phyloP scores from a whole-genome alignment of 1,139 yeast genomes.

The Kodamaea sp. region DNA sequence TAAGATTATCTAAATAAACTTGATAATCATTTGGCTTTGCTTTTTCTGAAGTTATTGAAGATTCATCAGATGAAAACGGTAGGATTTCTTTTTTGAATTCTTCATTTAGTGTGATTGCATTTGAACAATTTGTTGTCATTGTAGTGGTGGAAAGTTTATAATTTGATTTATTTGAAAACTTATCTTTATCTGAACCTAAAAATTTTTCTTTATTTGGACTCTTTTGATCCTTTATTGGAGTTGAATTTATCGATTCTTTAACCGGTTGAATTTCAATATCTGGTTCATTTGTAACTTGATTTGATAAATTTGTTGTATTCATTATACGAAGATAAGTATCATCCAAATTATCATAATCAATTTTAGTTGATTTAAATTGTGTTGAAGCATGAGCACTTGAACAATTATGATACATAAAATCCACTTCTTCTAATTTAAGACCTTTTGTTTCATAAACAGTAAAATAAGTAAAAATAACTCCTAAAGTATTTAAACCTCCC shows the following conservation, averaged over 20 bases:
- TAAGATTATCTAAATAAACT: constrained; percentile 17
- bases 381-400: constrained; percentile 41
- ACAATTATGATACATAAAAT: constrained; percentile 41
- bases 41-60: too few species aligned
- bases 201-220: too few species aligned
- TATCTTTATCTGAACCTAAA: too few species aligned
- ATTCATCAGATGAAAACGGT: too few species aligned
- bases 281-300: not conserved
- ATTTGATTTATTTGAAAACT: too few species aligned
- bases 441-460: constrained; percentile 47
- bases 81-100: too few species aligned
- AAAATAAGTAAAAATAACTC: constrained; percentile 40
- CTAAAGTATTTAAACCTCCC: constrained; percentile 60
- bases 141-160: too few species aligned
- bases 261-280: too few species aligned
- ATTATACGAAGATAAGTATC: constrained; percentile 7
- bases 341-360: constrained; percentile 23
- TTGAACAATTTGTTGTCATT: too few species aligned
- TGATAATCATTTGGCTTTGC: constrained; percentile 17
- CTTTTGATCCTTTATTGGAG: too few species aligned
- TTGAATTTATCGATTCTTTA: too few species aligned
- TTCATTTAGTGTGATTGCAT: too few species aligned
- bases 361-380: constrained; percentile 37
- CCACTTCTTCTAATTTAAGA: constrained; percentile 44
- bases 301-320: not conserved